Conservation (phyloP, 345 rosid genomes). For the Nephelium lappaceum region DNA sequence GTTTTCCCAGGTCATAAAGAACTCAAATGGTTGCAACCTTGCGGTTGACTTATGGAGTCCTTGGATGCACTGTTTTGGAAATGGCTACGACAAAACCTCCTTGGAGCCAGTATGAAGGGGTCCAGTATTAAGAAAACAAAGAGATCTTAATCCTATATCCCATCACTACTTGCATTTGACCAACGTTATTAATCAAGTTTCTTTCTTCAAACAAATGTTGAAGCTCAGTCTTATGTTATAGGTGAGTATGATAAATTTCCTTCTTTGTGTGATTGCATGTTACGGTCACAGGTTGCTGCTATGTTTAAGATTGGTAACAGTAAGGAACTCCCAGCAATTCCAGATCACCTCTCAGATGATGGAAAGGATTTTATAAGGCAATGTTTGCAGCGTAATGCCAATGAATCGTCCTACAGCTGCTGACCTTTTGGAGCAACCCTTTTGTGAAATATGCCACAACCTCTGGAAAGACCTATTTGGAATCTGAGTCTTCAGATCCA, state of each 20-base stretch:
- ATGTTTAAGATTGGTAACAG: constrained; percentile 84
- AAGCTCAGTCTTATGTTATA: not conserved
- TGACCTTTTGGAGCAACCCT: constrained; percentile 60
- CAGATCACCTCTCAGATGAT: constrained; percentile 63
- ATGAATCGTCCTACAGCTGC: constrained; percentile 58
- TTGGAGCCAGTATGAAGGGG: constrained; percentile 88
- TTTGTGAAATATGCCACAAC: constrained; percentile 57
- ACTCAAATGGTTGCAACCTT: constrained; percentile 62
- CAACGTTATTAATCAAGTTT: not conserved
- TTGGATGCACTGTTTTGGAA: constrained; percentile 83
- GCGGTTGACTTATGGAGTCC: constrained; percentile 92
- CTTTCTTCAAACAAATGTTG: not conserved
- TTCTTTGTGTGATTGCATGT: constrained; percentile 17
- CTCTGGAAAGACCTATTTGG: constrained; percentile 53
- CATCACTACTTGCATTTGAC: not conserved
- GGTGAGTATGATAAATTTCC: not conserved
- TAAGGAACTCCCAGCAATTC: constrained; percentile 75
- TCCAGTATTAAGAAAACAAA: constrained; percentile 33
- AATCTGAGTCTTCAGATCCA: constrained; percentile 43
- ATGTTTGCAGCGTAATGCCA: constrained; percentile 72
- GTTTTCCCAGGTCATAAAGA: constrained; percentile 59
- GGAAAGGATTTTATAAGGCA: constrained; percentile 66
- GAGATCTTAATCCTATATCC: constrained; percentile 6
- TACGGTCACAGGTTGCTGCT: constrained; percentile 52
- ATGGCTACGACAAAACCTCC: constrained; percentile 90